Base-by-base conservation (phyloP, 257 asterid species). In the Catharanthus roseus region DNA sequence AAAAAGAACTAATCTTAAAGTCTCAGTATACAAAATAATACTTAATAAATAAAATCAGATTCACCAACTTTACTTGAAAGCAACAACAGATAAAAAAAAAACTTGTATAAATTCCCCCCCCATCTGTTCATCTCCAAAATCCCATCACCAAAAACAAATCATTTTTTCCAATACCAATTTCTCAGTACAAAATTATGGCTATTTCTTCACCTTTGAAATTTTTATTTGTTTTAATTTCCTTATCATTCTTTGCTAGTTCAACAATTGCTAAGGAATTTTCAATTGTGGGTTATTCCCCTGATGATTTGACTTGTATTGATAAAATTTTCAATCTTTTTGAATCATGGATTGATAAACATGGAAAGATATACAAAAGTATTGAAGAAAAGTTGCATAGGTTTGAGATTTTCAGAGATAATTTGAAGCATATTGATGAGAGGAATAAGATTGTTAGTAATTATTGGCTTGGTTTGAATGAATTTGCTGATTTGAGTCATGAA, bases 351-450 rank as follows among this genome's bases (percentile, higher is more conserved):
- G 87, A 85, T 10, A 86, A 78, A 68, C 90, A 86, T 34, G 82
- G 86, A 4, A 88, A 85, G 75, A 70, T 70, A 1, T 88, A 88
- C 68, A 45, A 75, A 67, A 83, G 78, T 60, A 78, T 83, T 15
- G 92, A 89, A 56, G 90, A 89, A 72, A 86, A 89, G 71, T 26
- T 89, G 76, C 88, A 82, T 16, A 85, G 90, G 84, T 86, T 89
- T 29, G 90, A 86, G 92, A 77, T 86, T 51, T 88, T 88, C 42
- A 86, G 77, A 78, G 90, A 86, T 6, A 88, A 86, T 34, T 67
- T 88, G 82, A 74, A 85, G 80, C 89, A 86, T 65, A 86, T 88
- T 33, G 85, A 88, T 73, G 96, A 86, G 81, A 89, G 78, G 72
- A 86, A 85, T 50, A 86, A 85, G 83, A 82, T 18, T 2, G 56